Evolutionary conservation across 805 yeast species (phyloP), one percentile per base, ranked within the genome.

Genomic region (Monosporozyma aerobia): DNA sequence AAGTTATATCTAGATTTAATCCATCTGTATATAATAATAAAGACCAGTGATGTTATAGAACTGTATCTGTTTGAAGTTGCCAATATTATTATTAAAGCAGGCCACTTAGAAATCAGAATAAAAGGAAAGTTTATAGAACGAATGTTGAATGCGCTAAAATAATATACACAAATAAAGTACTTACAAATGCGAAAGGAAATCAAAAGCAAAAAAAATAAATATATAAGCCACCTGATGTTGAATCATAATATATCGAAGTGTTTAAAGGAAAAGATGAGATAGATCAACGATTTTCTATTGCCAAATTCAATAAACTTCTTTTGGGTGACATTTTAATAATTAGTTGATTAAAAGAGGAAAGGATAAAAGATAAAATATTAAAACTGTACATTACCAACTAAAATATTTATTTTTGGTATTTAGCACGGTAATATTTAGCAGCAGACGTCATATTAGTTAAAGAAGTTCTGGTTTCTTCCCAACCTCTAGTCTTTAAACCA

Each of bases 401-500:
- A 56, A 54, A 51, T 47, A 48, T 51, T 47, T 45, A 53, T 47
- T 53, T 53, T 51, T 67, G 57, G 66, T 73, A 77, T 67, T 77
- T 74, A 67, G 74, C 81, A 73, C 95, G 87, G 95, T 80, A 92
- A 77, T 81, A 82, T 82, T 94, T 92, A 70, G 98, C 98, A 71
- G 99, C 98, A 64, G 87, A 94, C 73, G 94, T 98, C 99, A 94
- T 94, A 79, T 94, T 87, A 75, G 95, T 87, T 77, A 94, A 85
- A 69, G 95, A 89, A 71, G 84, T 90, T 73, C 78, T 89, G 68
- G 92, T 88, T 83, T 94, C 99, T 67, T 87, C 89, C 99, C 99
- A 94, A 67, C 96, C 96, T 85, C 99, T 90, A 75, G 99, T 94
- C 87, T 94, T 94, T 76, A 94, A 84, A 83, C 99, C 99, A 84